These are phyloP conservation scores for Rhododendron ovatum DNA, from an alignment of 148 eudicot species.

Conservation along the genomic window DNA sequence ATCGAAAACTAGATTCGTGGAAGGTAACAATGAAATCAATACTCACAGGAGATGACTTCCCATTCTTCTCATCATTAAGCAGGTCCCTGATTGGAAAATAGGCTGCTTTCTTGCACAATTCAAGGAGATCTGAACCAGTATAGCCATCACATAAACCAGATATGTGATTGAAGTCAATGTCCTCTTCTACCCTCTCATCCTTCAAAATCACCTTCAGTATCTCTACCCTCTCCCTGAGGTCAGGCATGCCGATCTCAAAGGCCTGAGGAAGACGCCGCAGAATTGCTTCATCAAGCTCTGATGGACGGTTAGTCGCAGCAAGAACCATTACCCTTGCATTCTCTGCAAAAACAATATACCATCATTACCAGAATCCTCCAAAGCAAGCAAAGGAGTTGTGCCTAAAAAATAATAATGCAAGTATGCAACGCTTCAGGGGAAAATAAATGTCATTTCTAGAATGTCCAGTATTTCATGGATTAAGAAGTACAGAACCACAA, in stretches of 20 bases:
- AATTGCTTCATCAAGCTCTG: slow-evolving; percentile 96
- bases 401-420: background rate
- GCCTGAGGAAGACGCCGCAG: slow-evolving; percentile 93
- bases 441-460: background rate
- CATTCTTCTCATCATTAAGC: slow-evolving; percentile 71
- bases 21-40: background rate
- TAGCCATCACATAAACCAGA: slow-evolving; percentile 78
- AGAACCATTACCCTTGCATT: slow-evolving; percentile 97
- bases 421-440: background rate
- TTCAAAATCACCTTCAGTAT: slow-evolving; percentile 71
- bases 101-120: slow-evolving; percentile 91
- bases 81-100: slow-evolving; percentile 88
- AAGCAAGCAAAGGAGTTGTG: background rate
- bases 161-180: slow-evolving; percentile 58
- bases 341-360: slow-evolving; percentile 31
- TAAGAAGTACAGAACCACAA: background rate
- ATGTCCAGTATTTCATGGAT: background rate
- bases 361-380: background rate
- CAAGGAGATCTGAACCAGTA: slow-evolving; percentile 89
- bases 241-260: slow-evolving; percentile 91
- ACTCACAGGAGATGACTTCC: slow-evolving; percentile 58
- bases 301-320: slow-evolving; percentile 97
- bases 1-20: background rate
- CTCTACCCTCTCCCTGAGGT: slow-evolving; percentile 59
- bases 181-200: slow-evolving; percentile 68